Base-by-base conservation (phyloP, 108 stramenopile species). In the Cyclostephanos tholiformis region DNA sequence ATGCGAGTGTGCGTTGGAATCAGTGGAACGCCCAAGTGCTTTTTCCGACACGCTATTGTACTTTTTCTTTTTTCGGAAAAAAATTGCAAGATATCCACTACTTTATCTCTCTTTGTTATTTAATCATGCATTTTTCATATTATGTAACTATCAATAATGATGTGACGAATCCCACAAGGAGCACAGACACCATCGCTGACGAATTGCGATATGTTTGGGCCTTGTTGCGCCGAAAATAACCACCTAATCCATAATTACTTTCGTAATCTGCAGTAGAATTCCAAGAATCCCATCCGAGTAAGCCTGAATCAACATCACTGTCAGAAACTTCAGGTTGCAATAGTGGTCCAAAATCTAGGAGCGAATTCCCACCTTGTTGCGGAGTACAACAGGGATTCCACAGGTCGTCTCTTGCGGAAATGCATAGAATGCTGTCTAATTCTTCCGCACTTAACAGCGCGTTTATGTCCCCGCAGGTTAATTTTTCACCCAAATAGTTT, bases 381-480 rank as follows among this genome's bases (percentile, higher is more conserved):
- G 80, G 80, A 2, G 72, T 62, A 32, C 80, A 81, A 69, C 80
- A 81, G 26, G 69, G 48, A 43, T 71, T 65, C 80, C 80, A 81
- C n/a, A 65, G 50, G 13, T 66, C 64, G 32, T 75, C 80, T 67
- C 80, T 36, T 19, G 80, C 72, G 16, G 50, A 30, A 29, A 75
- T 16, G 53, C 80, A 81, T 26, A 75, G 63, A 9, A 62, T 41
- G 30, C 80, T 70, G 55, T 81, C 80, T 22, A 81, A 25, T 48
- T 81, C 80, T 60, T 81, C 80, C 0, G 80, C 58, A 53, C 74
- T 74, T 35, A 81, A 58, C 8, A 69, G 69, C 36, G 80, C 80
- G 66, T 71, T 81, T 36, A 81, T 69, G 61, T 81, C 80, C 29
- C 80, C 69, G 32, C 80, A 81, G n/a, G 80, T 81, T 22, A 69